Percentiles rank a stretch among this genome's conserved stretches.
phyloP scores from a whole-genome alignment of 1,139 yeast genomes.

The Williopsis jadinii region DNA sequence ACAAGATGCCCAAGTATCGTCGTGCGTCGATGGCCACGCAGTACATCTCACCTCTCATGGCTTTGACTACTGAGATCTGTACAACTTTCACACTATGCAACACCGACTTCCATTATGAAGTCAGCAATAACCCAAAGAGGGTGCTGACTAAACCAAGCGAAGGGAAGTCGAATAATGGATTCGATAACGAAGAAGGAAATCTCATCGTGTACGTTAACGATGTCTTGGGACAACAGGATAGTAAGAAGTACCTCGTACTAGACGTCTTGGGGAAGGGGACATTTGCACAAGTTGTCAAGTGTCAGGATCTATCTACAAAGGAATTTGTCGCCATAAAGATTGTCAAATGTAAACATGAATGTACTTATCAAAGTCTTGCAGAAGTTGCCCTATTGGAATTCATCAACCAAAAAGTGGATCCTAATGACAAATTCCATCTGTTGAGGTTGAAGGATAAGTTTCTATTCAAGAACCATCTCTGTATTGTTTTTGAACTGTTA shows the following conservation, averaged over 20 bases:
- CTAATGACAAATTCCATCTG: slow-evolving; percentile 63
- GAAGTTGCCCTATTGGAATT: slow-evolving; percentile 85
- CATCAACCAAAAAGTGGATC: slow-evolving; percentile 67
- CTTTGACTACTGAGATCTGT: slow-evolving; percentile 70
- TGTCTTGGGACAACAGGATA: slow-evolving; percentile 82
- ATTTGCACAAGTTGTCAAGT: slow-evolving; percentile 96
- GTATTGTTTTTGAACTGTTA: slow-evolving; percentile 84
- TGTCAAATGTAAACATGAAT: slow-evolving; percentile 87
- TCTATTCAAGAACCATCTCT: slow-evolving; percentile 86
- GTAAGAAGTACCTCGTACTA: slow-evolving; percentile 77
- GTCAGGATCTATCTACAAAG: slow-evolving; percentile 85
- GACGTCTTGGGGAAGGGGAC: slow-evolving; percentile 96
- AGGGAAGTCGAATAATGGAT: slow-evolving; percentile 74
- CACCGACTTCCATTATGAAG: slow-evolving; percentile 78
- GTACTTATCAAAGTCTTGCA: slow-evolving; percentile 82
- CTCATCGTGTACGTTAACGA: slow-evolving; percentile 93
- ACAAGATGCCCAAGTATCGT: slow-evolving; percentile 67
- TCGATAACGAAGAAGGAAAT: slow-evolving; percentile 84
- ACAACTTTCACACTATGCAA: slow-evolving; percentile 84
- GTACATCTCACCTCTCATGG: slow-evolving; percentile 80
- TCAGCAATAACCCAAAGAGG: slow-evolving; percentile 82
- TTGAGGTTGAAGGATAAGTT: slow-evolving; percentile 80
- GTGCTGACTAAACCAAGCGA: slow-evolving; percentile 91
- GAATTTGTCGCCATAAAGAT: slow-evolving; percentile 93
- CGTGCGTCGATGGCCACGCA: slow-evolving; percentile 75